phyloP scores from a whole-genome alignment of 2,329 filamentous ascomycete genomes.

The Ramularia collo-cygni region DNA sequence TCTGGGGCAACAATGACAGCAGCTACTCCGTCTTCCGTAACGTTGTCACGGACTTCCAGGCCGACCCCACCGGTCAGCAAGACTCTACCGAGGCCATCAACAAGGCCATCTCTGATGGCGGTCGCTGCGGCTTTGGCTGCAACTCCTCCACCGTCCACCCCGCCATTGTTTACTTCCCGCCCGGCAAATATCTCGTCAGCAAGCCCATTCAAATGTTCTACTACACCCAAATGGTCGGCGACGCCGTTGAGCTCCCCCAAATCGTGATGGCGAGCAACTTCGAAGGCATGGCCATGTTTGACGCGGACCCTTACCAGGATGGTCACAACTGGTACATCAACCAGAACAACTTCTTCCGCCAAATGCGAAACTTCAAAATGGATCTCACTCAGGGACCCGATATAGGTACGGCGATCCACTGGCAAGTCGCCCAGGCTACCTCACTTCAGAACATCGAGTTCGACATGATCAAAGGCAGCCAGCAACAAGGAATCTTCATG shows the following conservation, averaged over 20 bases:
- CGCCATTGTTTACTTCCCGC: conserved; percentile 84
- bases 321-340: conserved; percentile 46
- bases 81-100: conserved; percentile 92
- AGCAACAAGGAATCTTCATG: conserved; percentile 41
- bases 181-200: conserved; percentile 77
- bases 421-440: conserved; percentile 51
- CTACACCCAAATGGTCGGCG: conserved; percentile 88
- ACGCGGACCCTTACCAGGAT: conserved; percentile 73
- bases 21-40: conserved; percentile 57
- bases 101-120: conserved; percentile 66
- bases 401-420: conserved; percentile 41
- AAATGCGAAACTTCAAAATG: conserved; percentile 49
- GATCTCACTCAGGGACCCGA: conserved; percentile 36
- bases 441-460: conserved; percentile 58
- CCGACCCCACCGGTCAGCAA: conserved; percentile 54
- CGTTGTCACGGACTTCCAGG: conserved; percentile 33
- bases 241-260: conserved; percentile 66
- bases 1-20: conserved; percentile 58
- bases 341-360: conserved; percentile 51
- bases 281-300: conserved; percentile 78
- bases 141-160: conserved; percentile 78
- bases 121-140: conserved; percentile 72
- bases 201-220: conserved; percentile 77
- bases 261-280: conserved; percentile 51
- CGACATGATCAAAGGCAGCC: conserved; percentile 43